These are phyloP conservation scores for Zizania palustris DNA, from an alignment of 202 grass and related monocot genomes.

Conservation along the genomic window DNA sequence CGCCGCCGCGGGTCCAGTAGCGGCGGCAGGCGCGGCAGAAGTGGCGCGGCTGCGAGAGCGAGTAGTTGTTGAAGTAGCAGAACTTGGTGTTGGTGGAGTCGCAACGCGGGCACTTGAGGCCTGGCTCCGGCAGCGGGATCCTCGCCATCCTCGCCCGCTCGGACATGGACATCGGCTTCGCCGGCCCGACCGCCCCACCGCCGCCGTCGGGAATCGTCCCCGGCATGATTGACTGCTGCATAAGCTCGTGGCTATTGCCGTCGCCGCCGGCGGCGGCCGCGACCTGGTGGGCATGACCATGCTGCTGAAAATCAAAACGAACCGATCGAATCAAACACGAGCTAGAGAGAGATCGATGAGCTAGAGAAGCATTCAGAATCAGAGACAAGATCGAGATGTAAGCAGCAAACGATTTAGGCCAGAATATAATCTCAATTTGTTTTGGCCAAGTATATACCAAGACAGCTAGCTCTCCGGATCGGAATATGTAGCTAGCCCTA, in stretches of 20 bases:
- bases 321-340: constrained; percentile 26
- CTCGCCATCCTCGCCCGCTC: no score
- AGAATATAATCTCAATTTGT: background rate
- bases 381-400: constrained; percentile 15
- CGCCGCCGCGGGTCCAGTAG: constrained; percentile 84
- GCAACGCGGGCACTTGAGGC: constrained; percentile 37
- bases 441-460: constrained; percentile 44
- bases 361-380: constrained; percentile 23
- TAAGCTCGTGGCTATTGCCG: constrained; percentile 32
- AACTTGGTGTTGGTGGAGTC: constrained; percentile 94
- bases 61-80: constrained; percentile 99
- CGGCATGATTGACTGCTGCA: constrained; percentile 50
- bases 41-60: constrained; percentile 80
- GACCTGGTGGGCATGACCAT: constrained; percentile 50
- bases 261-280: background rate
- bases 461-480: constrained; percentile 34
- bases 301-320: constrained; percentile 41
- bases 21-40: constrained; percentile 86
- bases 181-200: constrained; percentile 30
- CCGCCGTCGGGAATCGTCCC: constrained; percentile 35
- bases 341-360: background rate
- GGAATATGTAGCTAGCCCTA: constrained; percentile 48
- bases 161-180: background rate
- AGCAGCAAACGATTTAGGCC: background rate
- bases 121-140: no score